Evolutionary conservation across 495 filamentous ascomycete species (phyloP).

Genomic region (Xylaria venustula): DNA sequence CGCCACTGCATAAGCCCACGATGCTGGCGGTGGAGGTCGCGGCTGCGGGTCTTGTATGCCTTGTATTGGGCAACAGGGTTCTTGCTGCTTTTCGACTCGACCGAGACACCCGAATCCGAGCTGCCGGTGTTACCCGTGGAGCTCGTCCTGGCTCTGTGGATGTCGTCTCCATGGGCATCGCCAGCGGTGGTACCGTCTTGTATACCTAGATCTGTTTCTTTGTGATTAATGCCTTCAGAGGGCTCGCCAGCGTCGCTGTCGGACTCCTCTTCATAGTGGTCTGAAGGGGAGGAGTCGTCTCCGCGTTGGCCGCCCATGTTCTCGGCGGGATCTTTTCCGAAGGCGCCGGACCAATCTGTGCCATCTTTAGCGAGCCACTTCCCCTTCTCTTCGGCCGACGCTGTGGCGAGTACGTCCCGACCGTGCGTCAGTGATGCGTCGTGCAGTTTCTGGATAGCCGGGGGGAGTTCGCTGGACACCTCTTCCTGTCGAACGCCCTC

Average conservation of each 20-base stretch:
- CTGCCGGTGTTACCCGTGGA: conserved; percentile 14
- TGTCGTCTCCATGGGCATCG: conserved; percentile 9
- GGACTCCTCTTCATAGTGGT: conserved; percentile 36
- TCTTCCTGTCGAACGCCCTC: conserved; percentile 74
- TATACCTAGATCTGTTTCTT: conserved; percentile 44
- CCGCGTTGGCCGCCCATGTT: conserved; percentile 41
- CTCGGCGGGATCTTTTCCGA: conserved; percentile 60
- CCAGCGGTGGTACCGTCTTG: conserved; percentile 35
- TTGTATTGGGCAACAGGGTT: conserved; percentile 48
- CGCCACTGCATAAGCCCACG: conserved; percentile 77
- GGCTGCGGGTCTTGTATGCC: conserved; percentile 53
- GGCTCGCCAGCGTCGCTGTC: conserved; percentile 41
- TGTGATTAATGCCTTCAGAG: conserved; percentile 11
- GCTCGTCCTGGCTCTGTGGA: conserved; percentile 19
- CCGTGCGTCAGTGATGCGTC: conserved; percentile 74
- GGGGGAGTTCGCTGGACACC: conserved; percentile 67
- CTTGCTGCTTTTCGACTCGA: conserved; percentile 28
- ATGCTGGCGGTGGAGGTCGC: conserved; percentile 65
- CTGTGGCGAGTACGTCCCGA: conserved; percentile 72
- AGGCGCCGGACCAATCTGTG: conserved; percentile 86
- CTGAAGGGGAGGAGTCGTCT: conserved; percentile 41
- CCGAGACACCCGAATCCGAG: conserved; percentile 17
- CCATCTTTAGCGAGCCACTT: conserved; percentile 80
- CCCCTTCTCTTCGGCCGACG: conserved; percentile 64
- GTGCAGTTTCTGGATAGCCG: conserved; percentile 66